Evolutionary conservation across 345 rosid species (phyloP).

Genomic region (Cardamine resedifolia): DNA sequence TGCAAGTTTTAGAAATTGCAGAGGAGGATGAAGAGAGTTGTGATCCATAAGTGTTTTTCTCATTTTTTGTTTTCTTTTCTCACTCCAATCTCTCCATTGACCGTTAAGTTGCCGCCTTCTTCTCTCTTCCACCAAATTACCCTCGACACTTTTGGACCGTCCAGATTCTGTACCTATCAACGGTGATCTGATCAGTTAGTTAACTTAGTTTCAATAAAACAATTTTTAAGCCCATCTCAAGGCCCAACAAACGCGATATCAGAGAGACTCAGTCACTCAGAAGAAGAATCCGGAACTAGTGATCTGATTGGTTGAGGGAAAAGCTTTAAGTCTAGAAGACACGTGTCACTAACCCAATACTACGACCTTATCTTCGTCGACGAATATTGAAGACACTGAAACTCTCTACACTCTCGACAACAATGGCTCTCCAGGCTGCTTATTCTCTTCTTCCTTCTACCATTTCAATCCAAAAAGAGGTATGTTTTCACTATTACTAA

Average conservation of each 20-base stretch:
- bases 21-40: conserved; percentile 32
- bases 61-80: not conserved
- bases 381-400: conserved; percentile 1
- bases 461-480: conserved; percentile 64
- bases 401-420: conserved; percentile 5
- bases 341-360: conserved; percentile 28
- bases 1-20: conserved; percentile 21
- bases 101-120: conserved; percentile 51
- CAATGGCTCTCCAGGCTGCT: conserved; percentile 81
- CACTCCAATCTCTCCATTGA: conserved; percentile 19
- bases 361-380: conserved; percentile 34
- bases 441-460: conserved; percentile 66
- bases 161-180: conserved; percentile 19
- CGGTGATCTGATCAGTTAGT: conserved; percentile 12
- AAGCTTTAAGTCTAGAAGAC: not conserved
- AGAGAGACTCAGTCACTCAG: not conserved
- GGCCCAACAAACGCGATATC: conserved; percentile 27
- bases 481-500: conserved; percentile 8
- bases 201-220: not conserved
- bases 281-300: conserved; percentile 52
- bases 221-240: conserved; percentile 6
- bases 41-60: conserved; percentile 28
- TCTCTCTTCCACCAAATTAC: conserved; percentile 36
- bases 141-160: conserved; percentile 7
- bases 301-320: conserved; percentile 54